Base-by-base conservation (phyloP, 768 basidiomycete species). In the Lactarius indigo region DNA sequence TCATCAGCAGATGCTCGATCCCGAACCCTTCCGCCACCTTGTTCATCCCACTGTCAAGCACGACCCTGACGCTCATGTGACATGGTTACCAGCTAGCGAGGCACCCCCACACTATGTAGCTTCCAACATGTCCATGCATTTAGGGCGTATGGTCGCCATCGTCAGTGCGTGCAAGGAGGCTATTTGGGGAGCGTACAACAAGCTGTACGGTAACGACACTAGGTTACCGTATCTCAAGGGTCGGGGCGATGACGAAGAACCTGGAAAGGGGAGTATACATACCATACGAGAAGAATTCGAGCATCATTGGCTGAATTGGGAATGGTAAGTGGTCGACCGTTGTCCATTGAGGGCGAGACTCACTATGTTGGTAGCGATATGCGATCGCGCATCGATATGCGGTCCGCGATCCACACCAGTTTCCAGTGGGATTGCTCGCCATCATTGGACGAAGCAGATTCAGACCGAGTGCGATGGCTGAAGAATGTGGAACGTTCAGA, bases 321-420 rank as follows among this genome's bases (percentile, higher is more conserved):
- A 86, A 75, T 82, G 80, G 90, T 91, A 57, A 73, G 13, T 17
- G 47, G 47, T 23, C 47, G 47, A 50, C 5, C 23, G 4, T 31
- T 58, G 55, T 69, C 7, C 41, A 35, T n/a, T 65, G 64, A 6
- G 13, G 35, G 20, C 7, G 39, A 37, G 23, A 44, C 61, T 63
- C 28, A 42, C 0, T 52, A 28, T 35, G 18, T 66, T 5, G 37
- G 26, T 65, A 92, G 90, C 69, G 90, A 92, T 68, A 92, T 92
- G 91, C 79, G 79, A 50, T 87, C 89, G 70, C 87, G 90, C 15
- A 86, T 88, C 54, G 80, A 82, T 57, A 83, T 90, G 78, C 83
- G 86, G 42, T 77, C 78, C 18, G 76, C 77, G 57, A 76, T 90
- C 33, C 75, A 76, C 56, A 75, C 79, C 4, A 79, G 81, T 61